A percentile compares a stretch with the other conserved stretches of the same genome.
Evolutionary conservation across 306 rosid species (phyloP).

Genomic region (Cajanus cajan): DNA sequence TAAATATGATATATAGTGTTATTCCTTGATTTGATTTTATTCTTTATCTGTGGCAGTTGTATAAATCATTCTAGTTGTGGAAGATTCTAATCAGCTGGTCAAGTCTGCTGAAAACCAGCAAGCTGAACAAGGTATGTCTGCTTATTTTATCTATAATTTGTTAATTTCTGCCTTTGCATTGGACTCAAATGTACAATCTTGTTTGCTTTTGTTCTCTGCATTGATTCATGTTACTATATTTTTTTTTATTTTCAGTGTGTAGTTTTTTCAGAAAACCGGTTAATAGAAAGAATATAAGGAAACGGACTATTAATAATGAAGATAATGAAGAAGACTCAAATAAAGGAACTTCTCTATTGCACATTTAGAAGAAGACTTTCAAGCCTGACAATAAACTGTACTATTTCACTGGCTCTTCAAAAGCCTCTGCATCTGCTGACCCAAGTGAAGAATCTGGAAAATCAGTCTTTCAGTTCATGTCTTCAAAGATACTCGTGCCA

Average conservation of each 20-base stretch:
- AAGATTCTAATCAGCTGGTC: conserved; percentile 25
- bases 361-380: conserved; percentile 33
- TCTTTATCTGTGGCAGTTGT: neutral
- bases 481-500: conserved; percentile 82
- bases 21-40: neutral
- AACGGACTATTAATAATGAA: conserved; percentile 30
- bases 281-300: conserved; percentile 42
- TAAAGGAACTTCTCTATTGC: conserved; percentile 38
- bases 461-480: conserved; percentile 45
- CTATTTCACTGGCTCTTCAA: conserved; percentile 40
- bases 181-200: neutral
- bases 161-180: neutral
- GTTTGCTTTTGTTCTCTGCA: neutral
- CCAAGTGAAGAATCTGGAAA: conserved; percentile 30
- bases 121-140: conserved; percentile 37
- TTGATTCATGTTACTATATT: neutral
- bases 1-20: neutral
- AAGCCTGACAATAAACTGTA: conserved; percentile 43
- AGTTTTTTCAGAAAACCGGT: conserved; percentile 46
- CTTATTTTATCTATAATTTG: neutral
- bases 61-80: conserved; percentile 17
- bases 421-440: conserved; percentile 30
- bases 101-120: conserved; percentile 36
- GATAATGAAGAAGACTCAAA: conserved; percentile 40
- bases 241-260: conserved; percentile 39